Evolutionary conservation across 208 protist species (phyloP).

Genomic region (Cochliopodium minus): DNA sequence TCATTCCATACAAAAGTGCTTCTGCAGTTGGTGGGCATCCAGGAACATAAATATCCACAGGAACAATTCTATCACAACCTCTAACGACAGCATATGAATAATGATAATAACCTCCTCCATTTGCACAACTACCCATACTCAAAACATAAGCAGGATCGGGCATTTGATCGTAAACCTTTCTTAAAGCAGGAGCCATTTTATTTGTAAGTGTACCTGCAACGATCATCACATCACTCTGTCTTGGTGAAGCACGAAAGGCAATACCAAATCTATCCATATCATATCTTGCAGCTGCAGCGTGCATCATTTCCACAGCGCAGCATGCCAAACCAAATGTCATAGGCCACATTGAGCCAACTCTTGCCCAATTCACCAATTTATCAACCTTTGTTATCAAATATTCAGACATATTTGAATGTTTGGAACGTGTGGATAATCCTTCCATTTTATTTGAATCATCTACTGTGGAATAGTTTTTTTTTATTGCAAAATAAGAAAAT

Average conservation of each 20-base stretch:
- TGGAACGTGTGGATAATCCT: too few relatives aligned
- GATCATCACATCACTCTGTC: conserved; percentile 92
- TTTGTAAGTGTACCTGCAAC: conserved; percentile 95
- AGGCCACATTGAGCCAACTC: conserved; percentile 79
- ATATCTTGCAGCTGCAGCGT: conserved; percentile 77
- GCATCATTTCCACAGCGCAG: conserved; percentile 94
- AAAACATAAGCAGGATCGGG: conserved; percentile 75
- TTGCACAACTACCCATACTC: conserved; percentile 81
- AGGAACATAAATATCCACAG: conserved; percentile 94
- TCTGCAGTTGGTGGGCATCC: conserved; percentile 89
- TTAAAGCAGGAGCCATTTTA: conserved; percentile 93
- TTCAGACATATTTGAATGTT: too few relatives aligned
- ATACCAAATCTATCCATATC: conserved; percentile 93
- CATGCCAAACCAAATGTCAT: conserved; percentile 91
- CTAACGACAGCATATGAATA: conserved; percentile 87
- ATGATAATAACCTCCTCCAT: conserved; percentile 95
- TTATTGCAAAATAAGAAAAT: too few relatives aligned
- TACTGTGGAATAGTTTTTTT: too few relatives aligned
- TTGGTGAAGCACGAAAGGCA: conserved; percentile 71
- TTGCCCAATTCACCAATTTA: too few relatives aligned
- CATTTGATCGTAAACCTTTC: conserved; percentile 91
- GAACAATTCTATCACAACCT: conserved; percentile 85
- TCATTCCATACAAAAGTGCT: conserved; percentile 64
- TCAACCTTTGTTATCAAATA: too few relatives aligned
- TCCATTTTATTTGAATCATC: too few relatives aligned